Base-by-base conservation (phyloP, 208 protist species). In the Porcisia deanei region DNA sequence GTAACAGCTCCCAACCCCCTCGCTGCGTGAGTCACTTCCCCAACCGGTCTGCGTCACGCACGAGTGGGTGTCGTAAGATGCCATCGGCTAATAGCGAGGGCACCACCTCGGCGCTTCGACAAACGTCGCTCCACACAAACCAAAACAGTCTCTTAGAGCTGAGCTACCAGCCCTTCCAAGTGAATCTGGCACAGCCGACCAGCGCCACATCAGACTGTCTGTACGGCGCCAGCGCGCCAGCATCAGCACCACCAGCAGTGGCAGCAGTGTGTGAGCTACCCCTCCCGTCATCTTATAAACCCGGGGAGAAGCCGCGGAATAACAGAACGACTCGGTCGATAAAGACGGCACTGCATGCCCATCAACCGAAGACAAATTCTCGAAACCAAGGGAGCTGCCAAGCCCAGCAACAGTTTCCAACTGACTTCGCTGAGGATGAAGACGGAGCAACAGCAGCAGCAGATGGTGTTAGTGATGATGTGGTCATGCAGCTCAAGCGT, bases 141-240 rank as follows among this genome's bases (percentile, higher is more conserved):
- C 71, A 73, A 39, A 75, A 66, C 55, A 76, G 55, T 25, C 65
- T 73, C 16, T 67, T 61, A 52, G 77, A 81, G 55, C 65, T 81
- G 25, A 76, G 65, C 71, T 77, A 81, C 71, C 25, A 71, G 1
- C 57, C 47, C 30, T 73, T 81, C 43, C 77, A 81, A 5, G 71
- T 59, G 18, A 73, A 76, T 37, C 65, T 81, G 12, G 71, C 77
- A 1, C 43, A 71, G 7, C 77, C 71, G 0, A 69, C 41, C 5
- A 53, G 39, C 16, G 47, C 41, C 30, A 61, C 77, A 8, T 49
- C 37, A 8, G 76, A 81, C 25, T 57, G 30, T 43, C 69, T 81
- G 12, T 55, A 45, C 10, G 67, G 53, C 9, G 41, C 53, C n/a
- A 73, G 39, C 49, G 16, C 18, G 34, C n/a, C 16, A 30, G 53